A percentile compares a stretch with the other conserved stretches of the same genome.
Conservation (phyloP, 768 basidiomycete genomes). For the Collybia sp. region DNA sequence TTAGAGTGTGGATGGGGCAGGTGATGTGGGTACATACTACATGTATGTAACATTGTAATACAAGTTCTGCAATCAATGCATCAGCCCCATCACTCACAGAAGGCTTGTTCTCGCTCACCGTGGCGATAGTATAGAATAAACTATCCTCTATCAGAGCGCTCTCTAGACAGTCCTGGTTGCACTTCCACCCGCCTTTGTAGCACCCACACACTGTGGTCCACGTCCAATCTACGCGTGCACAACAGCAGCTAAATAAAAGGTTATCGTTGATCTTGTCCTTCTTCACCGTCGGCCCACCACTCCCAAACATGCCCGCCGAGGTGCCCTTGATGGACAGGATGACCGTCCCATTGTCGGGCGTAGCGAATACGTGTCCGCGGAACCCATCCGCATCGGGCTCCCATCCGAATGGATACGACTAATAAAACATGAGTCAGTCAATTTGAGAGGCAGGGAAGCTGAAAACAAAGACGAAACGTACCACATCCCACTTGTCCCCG, state of each 20-base stretch:
- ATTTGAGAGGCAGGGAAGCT: not conserved
- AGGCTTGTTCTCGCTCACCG: slow-evolving; percentile 42
- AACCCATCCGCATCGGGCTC: slow-evolving; percentile 84
- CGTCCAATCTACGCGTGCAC: slow-evolving; percentile 86
- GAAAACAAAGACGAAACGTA: slow-evolving; percentile 17
- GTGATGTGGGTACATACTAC: slow-evolving; percentile 43
- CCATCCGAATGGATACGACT: slow-evolving; percentile 90
- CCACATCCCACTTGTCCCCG: slow-evolving; percentile 56
- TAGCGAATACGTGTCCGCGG: slow-evolving; percentile 88
- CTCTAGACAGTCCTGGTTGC: slow-evolving; percentile 77
- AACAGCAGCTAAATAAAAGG: slow-evolving; percentile 90
- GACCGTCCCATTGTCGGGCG: slow-evolving; percentile 76
- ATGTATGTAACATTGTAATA: slow-evolving; percentile 93
- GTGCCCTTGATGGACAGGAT: slow-evolving; percentile 93
- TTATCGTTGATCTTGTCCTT: slow-evolving; percentile 97
- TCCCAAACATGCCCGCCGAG: slow-evolving; percentile 68
- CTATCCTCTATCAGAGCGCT: slow-evolving; percentile 70
- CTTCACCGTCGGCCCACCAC: slow-evolving; percentile 78
- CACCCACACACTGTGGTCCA: slow-evolving; percentile 96
- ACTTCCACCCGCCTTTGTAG: slow-evolving; percentile 74
- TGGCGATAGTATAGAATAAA: slow-evolving; percentile 88
- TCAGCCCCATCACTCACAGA: not conserved
- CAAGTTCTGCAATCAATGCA: slow-evolving; percentile 54
- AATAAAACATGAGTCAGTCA: slow-evolving; percentile 2
- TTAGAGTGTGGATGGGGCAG: not conserved